phyloP scores from a whole-genome alignment of 176 grass and related monocot genomes.

The Aechmea fasciata region DNA sequence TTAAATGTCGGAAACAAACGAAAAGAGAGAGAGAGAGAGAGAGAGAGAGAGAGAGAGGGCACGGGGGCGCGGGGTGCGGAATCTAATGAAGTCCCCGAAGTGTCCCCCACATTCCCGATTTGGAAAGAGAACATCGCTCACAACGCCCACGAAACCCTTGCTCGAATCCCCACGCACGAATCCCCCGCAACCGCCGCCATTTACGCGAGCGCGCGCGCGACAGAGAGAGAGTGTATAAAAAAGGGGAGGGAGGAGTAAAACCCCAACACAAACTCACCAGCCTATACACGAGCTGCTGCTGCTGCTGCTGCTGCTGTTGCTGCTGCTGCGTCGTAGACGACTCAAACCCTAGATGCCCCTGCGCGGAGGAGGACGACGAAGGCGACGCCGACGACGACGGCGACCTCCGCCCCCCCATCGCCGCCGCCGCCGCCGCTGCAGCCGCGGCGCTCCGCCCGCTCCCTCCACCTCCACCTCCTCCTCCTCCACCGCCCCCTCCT shows the following conservation, averaged over 20 bases:
- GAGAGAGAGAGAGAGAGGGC: too few relatives aligned
- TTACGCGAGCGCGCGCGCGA: background rate
- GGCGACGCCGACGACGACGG: constrained; percentile 20
- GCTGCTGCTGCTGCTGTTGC: constrained; percentile 9
- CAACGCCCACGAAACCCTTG: too few relatives aligned
- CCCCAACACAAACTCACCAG: constrained; percentile 20
- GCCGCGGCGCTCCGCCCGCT: constrained; percentile 11
- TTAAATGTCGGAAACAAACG: too few relatives aligned
- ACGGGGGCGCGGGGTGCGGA: too few relatives aligned
- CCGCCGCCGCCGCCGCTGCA: background rate
- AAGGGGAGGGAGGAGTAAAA: constrained; percentile 1
- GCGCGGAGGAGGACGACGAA: constrained; percentile 29
- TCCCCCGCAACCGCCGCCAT: background rate
- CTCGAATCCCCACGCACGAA: background rate
- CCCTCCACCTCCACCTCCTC: background rate
- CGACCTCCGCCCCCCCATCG: constrained; percentile 3
- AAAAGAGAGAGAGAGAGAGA: too few relatives aligned
- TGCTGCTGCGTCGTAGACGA: constrained; percentile 10
- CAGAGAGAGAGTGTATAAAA: background rate
- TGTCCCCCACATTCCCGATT: too few relatives aligned
- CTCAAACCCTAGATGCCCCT: constrained; percentile 34
- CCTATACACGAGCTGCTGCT: constrained; percentile 36
- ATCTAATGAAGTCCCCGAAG: too few relatives aligned
- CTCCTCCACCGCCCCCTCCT: background rate
- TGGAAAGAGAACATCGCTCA: too few relatives aligned